These are phyloP conservation scores for Murraya paniculata DNA, from an alignment of 345 rosid species.

Conservation along the genomic window DNA sequence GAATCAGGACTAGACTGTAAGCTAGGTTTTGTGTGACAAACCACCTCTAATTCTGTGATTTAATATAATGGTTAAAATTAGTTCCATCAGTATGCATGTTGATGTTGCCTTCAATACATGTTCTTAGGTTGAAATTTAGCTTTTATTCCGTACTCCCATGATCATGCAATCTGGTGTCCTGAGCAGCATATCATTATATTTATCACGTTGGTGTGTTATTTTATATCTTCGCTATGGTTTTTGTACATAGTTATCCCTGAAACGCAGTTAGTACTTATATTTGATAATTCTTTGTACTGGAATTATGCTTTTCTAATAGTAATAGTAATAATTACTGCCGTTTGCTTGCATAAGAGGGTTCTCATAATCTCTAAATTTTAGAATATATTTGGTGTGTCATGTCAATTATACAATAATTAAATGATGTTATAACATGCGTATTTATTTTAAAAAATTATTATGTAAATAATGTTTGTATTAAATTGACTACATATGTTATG, in stretches of 20 bases:
- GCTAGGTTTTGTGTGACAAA: background rate
- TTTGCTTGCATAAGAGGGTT: background rate
- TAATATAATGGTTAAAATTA: background rate
- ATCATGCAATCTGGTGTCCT: background rate
- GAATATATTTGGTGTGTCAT: too few species aligned
- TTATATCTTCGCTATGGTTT: background rate
- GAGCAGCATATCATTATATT: background rate
- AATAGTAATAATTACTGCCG: background rate
- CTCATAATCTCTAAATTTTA: too few species aligned
- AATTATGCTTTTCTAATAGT: background rate
- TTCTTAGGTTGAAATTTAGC: background rate
- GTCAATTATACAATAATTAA: too few species aligned
- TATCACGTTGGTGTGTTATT: background rate
- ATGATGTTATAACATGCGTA: too few species aligned
- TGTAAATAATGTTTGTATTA: too few species aligned
- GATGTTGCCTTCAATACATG: background rate
- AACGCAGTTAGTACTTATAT: background rate
- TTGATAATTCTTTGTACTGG: background rate
- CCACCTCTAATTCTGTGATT: background rate
- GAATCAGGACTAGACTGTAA: conserved; percentile 1
- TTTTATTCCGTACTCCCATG: background rate
- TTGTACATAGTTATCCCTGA: background rate
- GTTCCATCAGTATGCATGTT: background rate
- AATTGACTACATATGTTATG: too few species aligned
- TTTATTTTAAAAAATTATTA: too few species aligned